Evolutionary conservation across 2,329 filamentous ascomycete species (phyloP).

Genomic region (Neobulgaria alba): DNA sequence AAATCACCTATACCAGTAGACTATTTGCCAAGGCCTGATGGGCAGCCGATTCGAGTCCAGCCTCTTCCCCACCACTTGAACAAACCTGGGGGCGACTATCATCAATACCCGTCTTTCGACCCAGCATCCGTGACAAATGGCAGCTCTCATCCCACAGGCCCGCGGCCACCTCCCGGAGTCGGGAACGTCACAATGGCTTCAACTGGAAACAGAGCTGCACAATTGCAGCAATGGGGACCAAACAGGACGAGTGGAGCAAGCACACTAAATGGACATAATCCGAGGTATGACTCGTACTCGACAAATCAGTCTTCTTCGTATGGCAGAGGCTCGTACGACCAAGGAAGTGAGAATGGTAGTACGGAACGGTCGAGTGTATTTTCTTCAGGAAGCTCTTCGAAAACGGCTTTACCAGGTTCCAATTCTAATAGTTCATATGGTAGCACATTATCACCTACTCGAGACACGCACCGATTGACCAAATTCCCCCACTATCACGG

Average conservation of each 20-base stretch:
- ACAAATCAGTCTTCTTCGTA: constrained; percentile 29
- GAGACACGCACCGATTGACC: constrained; percentile 49
- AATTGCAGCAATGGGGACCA: constrained; percentile 71
- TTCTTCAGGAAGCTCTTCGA: constrained; percentile 45
- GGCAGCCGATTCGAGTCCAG: constrained; percentile 55
- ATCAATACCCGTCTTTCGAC: constrained; percentile 78
- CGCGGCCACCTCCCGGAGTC: constrained; percentile 48
- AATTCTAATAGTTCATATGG: constrained; percentile 51
- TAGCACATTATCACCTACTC: constrained; percentile 33
- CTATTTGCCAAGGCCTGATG: constrained; percentile 60
- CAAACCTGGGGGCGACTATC: constrained; percentile 68
- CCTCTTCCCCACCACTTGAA: constrained; percentile 77
- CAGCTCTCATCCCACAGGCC: constrained; percentile 49
- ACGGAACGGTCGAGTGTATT: constrained; percentile 48
- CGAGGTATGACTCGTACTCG: constrained; percentile 56
- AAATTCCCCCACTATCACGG: constrained; percentile 36
- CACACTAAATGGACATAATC: constrained; percentile 42
- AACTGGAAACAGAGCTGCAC: constrained; percentile 58
- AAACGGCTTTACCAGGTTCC: constrained; percentile 44
- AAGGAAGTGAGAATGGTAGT: constrained; percentile 55
- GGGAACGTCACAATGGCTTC: constrained; percentile 63
- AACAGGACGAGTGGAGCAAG: constrained; percentile 45
- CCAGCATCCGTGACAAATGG: constrained; percentile 40
- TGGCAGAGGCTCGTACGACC: constrained; percentile 47
- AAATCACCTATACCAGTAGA: constrained; percentile 66